Evolutionary conservation across 352 stramenopile genomes (phyloP).

Genomic region (Phytopythium helicoides): DNA sequence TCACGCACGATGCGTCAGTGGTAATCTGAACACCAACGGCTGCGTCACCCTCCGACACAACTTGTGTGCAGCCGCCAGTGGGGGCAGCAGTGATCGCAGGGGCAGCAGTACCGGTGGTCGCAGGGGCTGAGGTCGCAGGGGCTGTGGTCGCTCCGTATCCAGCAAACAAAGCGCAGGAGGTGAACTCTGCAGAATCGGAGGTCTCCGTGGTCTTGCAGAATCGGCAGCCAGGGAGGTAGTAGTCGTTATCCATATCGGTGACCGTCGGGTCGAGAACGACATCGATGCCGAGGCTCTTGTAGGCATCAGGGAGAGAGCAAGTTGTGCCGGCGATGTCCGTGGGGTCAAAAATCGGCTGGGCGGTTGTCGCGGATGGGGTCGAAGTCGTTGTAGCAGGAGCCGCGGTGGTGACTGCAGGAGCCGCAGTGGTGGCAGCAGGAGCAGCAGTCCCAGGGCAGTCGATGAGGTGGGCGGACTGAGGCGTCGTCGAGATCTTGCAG

Average conservation of each 20-base stretch:
- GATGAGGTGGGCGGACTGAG: conserved; percentile 18
- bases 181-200: conserved; percentile 15
- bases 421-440: conserved; percentile 1
- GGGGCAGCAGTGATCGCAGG: background rate
- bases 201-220: conserved; percentile 32
- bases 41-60: conserved; percentile 27
- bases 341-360: background rate
- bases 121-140: conserved; percentile 5
- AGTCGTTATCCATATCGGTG: conserved; percentile 18
- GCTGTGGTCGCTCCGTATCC: conserved; percentile 4
- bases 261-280: conserved; percentile 28
- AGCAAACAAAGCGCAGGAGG: conserved; percentile 12
- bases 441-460: conserved; percentile 9
- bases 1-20: conserved; percentile 17
- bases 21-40: conserved; percentile 26
- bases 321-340: background rate
- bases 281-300: conserved; percentile 13
- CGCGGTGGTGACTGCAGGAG: no score
- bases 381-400: no score
- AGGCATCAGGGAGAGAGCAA: background rate
- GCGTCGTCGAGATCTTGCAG: conserved; percentile 17
- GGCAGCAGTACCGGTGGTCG: background rate
- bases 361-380: no score
- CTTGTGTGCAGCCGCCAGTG: conserved; percentile 4
- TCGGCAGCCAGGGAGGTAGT: conserved; percentile 26